Conservation (phyloP, 441 rosid genomes). For the Pelargonium australe region DNA sequence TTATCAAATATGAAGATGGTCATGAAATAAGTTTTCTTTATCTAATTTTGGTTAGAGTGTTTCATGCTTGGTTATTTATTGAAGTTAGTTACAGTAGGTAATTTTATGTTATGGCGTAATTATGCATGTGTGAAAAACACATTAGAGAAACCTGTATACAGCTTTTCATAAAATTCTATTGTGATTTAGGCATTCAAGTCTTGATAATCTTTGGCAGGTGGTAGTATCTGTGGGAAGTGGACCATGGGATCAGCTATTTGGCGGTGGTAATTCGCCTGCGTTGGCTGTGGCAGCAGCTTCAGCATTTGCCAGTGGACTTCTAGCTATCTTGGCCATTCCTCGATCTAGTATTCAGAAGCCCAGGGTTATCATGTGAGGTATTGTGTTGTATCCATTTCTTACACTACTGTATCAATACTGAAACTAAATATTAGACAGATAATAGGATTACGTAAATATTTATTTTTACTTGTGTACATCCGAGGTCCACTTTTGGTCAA, state of each 20-base stretch:
- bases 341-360: constrained; percentile 62
- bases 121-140: neutral
- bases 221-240: constrained; percentile 86
- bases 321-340: constrained; percentile 84
- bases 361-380: constrained; percentile 53
- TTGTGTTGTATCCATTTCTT: constrained; percentile 27
- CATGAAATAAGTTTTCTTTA: neutral
- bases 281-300: constrained; percentile 75
- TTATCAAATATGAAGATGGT: neutral
- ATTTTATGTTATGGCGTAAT: neutral
- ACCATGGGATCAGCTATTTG: constrained; percentile 92
- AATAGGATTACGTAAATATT: constrained; percentile 24
- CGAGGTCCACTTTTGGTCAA: constrained; percentile 9
- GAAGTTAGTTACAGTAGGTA: neutral
- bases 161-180: neutral
- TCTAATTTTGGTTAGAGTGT: neutral
- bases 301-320: constrained; percentile 59
- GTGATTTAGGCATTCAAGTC: constrained; percentile 6
- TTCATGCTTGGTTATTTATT: neutral
- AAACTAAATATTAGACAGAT: constrained; percentile 13
- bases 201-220: constrained; percentile 38
- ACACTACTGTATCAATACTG: constrained; percentile 17
- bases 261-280: constrained; percentile 93
- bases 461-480: constrained; percentile 14
- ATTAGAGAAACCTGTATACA: neutral